Percentiles rank a stretch among this genome's conserved stretches.
Conservation (phyloP, 2,329 filamentous ascomycete species). For the Scedosporium boydii region DNA sequence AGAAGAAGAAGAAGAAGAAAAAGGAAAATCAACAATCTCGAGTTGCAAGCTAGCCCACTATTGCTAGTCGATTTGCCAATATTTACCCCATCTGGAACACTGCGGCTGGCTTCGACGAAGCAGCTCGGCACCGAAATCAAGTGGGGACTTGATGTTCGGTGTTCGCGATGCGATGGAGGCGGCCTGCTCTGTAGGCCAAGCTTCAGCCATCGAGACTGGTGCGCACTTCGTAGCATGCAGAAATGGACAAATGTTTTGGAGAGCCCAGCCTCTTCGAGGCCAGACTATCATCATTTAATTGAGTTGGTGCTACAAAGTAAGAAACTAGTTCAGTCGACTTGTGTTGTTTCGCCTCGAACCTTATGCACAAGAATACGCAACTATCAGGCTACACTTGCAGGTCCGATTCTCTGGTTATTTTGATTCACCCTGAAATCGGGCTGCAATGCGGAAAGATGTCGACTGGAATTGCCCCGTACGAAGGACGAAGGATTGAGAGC, state of each 20-base stretch:
- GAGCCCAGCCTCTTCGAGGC: too few species aligned
- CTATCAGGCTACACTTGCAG: too few species aligned
- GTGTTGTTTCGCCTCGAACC: neutral
- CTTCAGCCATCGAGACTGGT: too few species aligned
- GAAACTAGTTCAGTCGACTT: neutral
- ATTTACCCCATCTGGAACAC: neutral
- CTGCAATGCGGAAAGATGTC: too few species aligned
- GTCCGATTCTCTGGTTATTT: too few species aligned
- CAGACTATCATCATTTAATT: neutral
- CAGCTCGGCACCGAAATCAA: neutral
- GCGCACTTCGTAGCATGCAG: too few species aligned
- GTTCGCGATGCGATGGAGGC: too few species aligned
- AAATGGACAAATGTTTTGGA: too few species aligned
- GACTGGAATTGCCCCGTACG: neutral
- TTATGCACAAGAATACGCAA: neutral
- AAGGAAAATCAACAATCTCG: neutral
- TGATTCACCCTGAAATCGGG: too few species aligned
- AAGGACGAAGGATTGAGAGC: too few species aligned
- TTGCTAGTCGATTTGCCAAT: neutral
- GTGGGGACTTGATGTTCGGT: too few species aligned
- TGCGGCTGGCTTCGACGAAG: neutral
- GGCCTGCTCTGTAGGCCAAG: too few species aligned
- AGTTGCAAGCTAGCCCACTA: neutral
- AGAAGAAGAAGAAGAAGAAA: neutral
- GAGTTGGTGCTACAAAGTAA: neutral